These are phyloP conservation scores for Raddia guianensis DNA, from an alignment of 176 grass and related monocot species.

Conservation along the genomic window DNA sequence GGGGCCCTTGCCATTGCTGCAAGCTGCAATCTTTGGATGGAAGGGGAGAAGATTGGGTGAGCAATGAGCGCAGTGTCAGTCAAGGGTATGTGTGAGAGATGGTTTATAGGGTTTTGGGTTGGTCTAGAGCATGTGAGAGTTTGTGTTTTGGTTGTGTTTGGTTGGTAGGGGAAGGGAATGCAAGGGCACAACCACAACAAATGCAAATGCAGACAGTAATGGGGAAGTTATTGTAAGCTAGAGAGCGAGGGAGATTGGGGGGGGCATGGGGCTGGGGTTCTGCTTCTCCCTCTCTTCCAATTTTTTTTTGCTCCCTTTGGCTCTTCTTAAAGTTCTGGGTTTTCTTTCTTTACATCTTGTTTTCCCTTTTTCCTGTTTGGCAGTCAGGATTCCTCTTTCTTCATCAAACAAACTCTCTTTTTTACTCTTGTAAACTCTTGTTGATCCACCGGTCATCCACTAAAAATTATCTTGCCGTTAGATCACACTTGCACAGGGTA, in stretches of 20 bases:
- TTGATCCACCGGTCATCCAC: neutral
- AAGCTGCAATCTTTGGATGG: constrained; percentile 1
- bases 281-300: too few species aligned
- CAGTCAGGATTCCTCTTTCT: neutral
- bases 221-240: constrained; percentile 27
- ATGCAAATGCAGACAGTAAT: constrained; percentile 36
- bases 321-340: neutral
- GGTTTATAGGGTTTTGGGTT: constrained; percentile 34
- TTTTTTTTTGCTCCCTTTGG: too few species aligned
- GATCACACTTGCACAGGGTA: too few species aligned
- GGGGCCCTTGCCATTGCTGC: constrained; percentile 52
- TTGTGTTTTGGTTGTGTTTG: neutral
- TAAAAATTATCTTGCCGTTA: neutral
- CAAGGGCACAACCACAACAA: neutral
- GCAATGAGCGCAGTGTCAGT: neutral
- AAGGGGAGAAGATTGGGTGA: neutral
- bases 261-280: too few species aligned
- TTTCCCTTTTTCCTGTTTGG: constrained; percentile 22
- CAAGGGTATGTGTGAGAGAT: neutral
- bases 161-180: constrained; percentile 13
- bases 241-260: neutral
- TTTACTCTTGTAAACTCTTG: neutral
- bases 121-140: neutral
- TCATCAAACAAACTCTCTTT: neutral
- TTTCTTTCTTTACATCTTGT: neutral